Base-by-base conservation (phyloP, 148 eudicot genomes). In the Rhododendron williamsianum region DNA sequence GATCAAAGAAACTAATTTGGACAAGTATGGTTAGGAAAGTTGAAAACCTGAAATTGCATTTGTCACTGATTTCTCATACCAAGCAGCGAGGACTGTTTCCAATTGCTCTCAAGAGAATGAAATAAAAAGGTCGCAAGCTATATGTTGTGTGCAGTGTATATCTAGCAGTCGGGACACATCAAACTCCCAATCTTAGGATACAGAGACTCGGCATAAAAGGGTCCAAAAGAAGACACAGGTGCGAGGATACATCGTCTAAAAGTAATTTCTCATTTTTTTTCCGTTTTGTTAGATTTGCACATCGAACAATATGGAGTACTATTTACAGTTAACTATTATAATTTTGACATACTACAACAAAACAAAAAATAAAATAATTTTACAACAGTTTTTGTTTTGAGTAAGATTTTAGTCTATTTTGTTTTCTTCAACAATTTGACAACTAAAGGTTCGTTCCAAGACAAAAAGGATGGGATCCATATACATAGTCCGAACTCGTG, bases 41-140 rank as follows among this genome's bases (percentile, higher is more conserved):
- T 63, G 74, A 38, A 15, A 38, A 23, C 52, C 67, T 76, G 16
- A n/a, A 77, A 76, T 36, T 6, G 81, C n/a, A 36, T 23, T 38
- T 52, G 25, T 38, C 51, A 63, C 74, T 69, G 43, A 46, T 1
- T 43, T 78, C 25, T 67, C 83, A 33, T n/a, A 33, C 82, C 52
- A 46, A 78, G 35, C 23, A 12, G 65, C 9, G 79, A 83, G 78
- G 67, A 58, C 46, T 45, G 67, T 69, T 83, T 63, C 81, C 83
- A 71, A 38, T 78, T 35, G 78, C 46, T 56, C 85, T 33, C 7
- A 15, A 33, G 46, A 86, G 21, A 83, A 67, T 63, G 33, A 65
- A 67, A 71, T 38, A 27, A 82, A 82, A 51, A 2, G 72, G 43
- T 67, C 8, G 15, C 15, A 3, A 67, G 13, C 73, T 25, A 67